Base-by-base conservation (phyloP, 2,329 filamentous ascomycete species). In the Scedosporium apiospermum region DNA sequence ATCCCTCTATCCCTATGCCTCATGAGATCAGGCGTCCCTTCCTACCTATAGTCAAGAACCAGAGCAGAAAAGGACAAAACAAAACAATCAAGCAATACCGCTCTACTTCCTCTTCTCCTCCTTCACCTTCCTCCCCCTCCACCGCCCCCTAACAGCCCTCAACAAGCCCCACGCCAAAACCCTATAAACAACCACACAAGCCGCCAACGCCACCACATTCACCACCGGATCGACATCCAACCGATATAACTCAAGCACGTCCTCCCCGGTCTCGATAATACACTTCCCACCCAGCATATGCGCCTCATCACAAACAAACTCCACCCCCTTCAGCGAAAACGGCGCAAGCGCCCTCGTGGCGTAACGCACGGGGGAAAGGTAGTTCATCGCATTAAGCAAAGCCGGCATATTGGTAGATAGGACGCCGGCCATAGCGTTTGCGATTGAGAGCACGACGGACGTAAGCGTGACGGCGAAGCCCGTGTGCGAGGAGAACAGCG, bases 401-500 rank as follows among this genome's bases (percentile, higher is more conserved):
- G 71, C 68, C 1, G 89, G 88, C 75, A 91, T 86, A 67, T 87
- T 76, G 66, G 91, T 86, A 63, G 84, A 88, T 72, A 92, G 81
- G 41, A 91, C 78, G 0, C 89, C 89, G 0, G 83, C 82, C 80
- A 92, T 89, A 69, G 86, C 82, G 67, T 88, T 87, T 0, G 88
- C 86, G 6, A 93, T 82, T 0, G 85, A 86, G 3, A 93, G 77
- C 18, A 92, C 78, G 51, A 90, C 81, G 0, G 82, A 86, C 66
- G 88, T 90, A 63, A 90, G 74, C 67, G 90, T 91, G 64, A 92
- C 84, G 0, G 88, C 88, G 71, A 92, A 92, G 1, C 89, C 89
- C 0, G 88, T 89, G 69, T 92, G 88, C 6, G 71, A 73, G 5
- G 49, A 16, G 71, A 91, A 89, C 7, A 92, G 75, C 0, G 88